A percentile compares a stretch with the other conserved stretches of the same genome.
Conservation (phyloP, 176 grass and related monocot genomes). For the Raddia distichophylla region DNA sequence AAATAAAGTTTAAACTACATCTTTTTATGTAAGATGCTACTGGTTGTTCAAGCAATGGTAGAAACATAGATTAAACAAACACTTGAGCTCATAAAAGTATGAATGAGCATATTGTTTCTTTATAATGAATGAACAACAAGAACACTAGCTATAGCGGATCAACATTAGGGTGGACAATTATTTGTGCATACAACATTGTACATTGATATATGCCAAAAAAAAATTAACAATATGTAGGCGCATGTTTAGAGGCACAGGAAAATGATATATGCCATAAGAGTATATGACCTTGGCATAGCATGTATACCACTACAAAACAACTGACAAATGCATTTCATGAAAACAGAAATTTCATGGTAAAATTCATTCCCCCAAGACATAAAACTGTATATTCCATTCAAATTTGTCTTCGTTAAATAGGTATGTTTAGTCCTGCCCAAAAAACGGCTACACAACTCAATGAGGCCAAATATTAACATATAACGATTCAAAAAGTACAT, state of each 20-base stretch:
- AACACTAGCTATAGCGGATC: too few relatives aligned
- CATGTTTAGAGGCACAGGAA: slow-evolving; percentile 18
- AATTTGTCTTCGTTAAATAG: neutral
- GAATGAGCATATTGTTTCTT: too few relatives aligned
- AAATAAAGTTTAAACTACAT: too few relatives aligned
- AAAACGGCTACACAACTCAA: slow-evolving; percentile 20
- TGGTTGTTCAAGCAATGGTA: too few relatives aligned
- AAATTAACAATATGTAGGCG: slow-evolving; percentile 26
- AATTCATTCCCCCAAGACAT: neutral
- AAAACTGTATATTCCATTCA: neutral
- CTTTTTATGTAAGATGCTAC: too few relatives aligned
- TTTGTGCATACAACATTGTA: slow-evolving; percentile 15
- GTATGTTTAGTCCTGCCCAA: neutral
- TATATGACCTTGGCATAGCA: neutral
- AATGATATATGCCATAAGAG: slow-evolving; percentile 23
- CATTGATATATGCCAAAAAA: slow-evolving; percentile 63
- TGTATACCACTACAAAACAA: slow-evolving; percentile 9
- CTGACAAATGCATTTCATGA: neutral
- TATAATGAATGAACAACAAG: too few relatives aligned
- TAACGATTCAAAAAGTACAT: neutral
- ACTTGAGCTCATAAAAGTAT: too few relatives aligned
- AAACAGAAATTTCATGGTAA: neutral
- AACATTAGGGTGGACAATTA: too few relatives aligned
- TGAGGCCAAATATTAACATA: neutral
- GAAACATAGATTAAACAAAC: too few relatives aligned